Evolutionary conservation across 2,329 filamentous ascomycete genomes (phyloP).

Genomic region (Trichoderma semiorbis): DNA sequence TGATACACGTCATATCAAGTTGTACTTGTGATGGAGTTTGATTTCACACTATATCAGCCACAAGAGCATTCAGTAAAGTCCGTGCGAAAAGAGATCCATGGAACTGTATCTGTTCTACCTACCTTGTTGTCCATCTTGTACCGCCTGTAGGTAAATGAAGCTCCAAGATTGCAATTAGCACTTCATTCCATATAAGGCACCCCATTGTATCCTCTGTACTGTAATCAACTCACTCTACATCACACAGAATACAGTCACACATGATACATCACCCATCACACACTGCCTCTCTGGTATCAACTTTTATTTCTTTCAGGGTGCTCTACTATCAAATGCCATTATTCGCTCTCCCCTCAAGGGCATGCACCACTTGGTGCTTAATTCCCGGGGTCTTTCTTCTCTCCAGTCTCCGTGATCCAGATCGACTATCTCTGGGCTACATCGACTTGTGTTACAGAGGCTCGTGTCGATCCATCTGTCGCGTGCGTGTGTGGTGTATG

Average conservation of each 20-base stretch:
- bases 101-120: no score
- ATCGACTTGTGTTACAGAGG: slow-evolving; percentile 2
- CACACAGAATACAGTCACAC: no score
- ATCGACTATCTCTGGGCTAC: slow-evolving; percentile 5
- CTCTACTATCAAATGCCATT: slow-evolving; percentile 11
- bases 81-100: no score
- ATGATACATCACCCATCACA: neutral
- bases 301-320: slow-evolving; percentile 11
- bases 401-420: slow-evolving; percentile 15
- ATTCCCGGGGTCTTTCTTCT: neutral
- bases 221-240: neutral
- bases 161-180: no score
- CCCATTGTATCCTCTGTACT: neutral
- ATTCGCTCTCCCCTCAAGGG: slow-evolving; percentile 6
- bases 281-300: neutral
- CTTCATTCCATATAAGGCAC: no score
- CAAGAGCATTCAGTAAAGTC: no score
- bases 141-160: no score
- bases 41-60: no score
- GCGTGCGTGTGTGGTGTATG: neutral
- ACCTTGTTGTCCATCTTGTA: no score
- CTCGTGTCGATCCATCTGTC: slow-evolving; percentile 1
- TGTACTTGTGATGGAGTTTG: no score
- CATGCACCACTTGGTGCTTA: slow-evolving; percentile 18
- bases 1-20: no score